Conservation (phyloP, 441 rosid species). For the Erysimum cheiri region DNA sequence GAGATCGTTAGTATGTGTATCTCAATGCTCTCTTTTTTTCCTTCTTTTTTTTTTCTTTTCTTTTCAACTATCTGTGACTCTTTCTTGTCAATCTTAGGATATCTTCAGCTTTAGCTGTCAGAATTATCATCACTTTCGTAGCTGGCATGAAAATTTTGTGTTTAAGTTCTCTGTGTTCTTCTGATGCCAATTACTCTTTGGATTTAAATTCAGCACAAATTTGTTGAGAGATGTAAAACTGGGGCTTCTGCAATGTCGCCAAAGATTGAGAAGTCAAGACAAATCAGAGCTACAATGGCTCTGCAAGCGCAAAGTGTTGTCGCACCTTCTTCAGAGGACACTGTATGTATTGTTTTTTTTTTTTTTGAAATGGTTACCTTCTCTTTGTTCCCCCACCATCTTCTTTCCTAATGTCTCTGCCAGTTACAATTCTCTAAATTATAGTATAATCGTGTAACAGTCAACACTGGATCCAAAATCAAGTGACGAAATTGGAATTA, state of each 20-base stretch:
- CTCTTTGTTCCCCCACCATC: background rate
- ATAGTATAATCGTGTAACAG: constrained; percentile 52
- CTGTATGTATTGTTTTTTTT: constrained; percentile 49
- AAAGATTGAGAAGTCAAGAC: constrained; percentile 91
- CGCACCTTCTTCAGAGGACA: constrained; percentile 52
- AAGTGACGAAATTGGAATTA: constrained; percentile 76
- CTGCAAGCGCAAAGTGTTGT: constrained; percentile 61
- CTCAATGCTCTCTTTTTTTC: constrained; percentile 21
- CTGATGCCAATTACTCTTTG: constrained; percentile 39
- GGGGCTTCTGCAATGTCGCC: constrained; percentile 94
- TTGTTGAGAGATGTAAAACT: constrained; percentile 85
- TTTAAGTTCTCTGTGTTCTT: constrained; percentile 34
- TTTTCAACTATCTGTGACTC: constrained; percentile 1
- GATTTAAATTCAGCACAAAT: constrained; percentile 80
- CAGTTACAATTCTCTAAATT: constrained; percentile 18
- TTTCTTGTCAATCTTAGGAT: constrained; percentile 16
- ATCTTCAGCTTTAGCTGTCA: constrained; percentile 27
- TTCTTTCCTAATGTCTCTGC: constrained; percentile 27
- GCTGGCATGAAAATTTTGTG: constrained; percentile 20
- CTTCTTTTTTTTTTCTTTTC: background rate
- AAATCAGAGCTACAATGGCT: constrained; percentile 74
- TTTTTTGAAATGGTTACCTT: constrained; percentile 18
- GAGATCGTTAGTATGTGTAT: constrained; percentile 23
- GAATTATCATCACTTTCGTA: constrained; percentile 28
- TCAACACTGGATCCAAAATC: constrained; percentile 56